phyloP scores from a whole-genome alignment of 768 basidiomycete species.

The Lanmaoa rubissima region DNA sequence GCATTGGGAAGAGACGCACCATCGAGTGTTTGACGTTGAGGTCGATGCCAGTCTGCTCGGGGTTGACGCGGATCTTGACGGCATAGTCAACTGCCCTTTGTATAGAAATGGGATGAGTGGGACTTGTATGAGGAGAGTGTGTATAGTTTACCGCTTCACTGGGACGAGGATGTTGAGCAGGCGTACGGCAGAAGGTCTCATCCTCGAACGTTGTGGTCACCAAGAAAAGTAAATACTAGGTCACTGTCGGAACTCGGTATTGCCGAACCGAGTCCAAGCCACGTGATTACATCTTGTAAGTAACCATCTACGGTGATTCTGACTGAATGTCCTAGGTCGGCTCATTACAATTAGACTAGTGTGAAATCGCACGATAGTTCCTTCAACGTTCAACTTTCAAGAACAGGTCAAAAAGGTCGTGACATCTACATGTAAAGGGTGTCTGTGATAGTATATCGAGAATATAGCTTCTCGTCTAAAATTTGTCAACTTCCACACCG shows the following conservation, averaged over 20 bases:
- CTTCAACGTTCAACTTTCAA: neutral
- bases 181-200: slow-evolving; percentile 72
- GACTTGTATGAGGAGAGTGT: neutral
- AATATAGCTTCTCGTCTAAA: slow-evolving; percentile 22
- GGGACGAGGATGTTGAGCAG: slow-evolving; percentile 91
- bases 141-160: slow-evolving; percentile 67
- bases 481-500: slow-evolving; percentile 54
- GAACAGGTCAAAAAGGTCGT: neutral
- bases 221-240: neutral
- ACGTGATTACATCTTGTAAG: too few relatives aligned
- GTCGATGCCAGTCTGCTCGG: slow-evolving; percentile 93
- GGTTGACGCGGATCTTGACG: slow-evolving; percentile 96
- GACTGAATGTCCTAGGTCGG: too few relatives aligned
- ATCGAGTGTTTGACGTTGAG: slow-evolving; percentile 98
- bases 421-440: slow-evolving; percentile 8
- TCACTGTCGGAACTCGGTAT: slow-evolving; percentile 15
- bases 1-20: slow-evolving; percentile 53
- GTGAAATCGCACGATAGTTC: neutral
- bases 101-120: slow-evolving; percentile 1
- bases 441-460: neutral
- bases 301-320: too few relatives aligned
- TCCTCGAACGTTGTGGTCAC: slow-evolving; percentile 33
- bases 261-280: neutral
- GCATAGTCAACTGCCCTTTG: slow-evolving; percentile 91
- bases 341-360: too few relatives aligned